Evolutionary conservation across 2,329 filamentous ascomycete species (phyloP).

Genomic region (Rhexocercosporidium sp.): DNA sequence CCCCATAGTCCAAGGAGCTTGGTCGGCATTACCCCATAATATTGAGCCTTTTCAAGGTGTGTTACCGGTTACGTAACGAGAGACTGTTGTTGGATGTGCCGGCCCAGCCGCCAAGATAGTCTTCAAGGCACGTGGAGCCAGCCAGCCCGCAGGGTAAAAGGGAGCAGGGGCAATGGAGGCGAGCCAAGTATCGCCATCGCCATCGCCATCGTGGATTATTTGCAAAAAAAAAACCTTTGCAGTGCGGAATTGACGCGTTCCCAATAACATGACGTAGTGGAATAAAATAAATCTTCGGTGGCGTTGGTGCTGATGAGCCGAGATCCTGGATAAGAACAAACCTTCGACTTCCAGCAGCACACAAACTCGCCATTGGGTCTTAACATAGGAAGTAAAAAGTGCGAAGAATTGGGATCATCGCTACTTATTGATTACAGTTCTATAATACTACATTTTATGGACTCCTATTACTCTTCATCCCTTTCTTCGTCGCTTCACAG

Average conservation of each 20-base stretch:
- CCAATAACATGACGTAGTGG: background rate
- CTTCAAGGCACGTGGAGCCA: slow-evolving; percentile 4
- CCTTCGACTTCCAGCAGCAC: background rate
- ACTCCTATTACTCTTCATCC: slow-evolving; percentile 18
- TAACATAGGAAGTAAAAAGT: background rate
- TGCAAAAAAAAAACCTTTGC: too few relatives aligned
- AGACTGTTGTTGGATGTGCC: background rate
- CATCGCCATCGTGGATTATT: background rate
- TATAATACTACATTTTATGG: slow-evolving; percentile 7
- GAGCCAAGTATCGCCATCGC: background rate
- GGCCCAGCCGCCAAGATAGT: background rate
- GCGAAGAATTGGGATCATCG: background rate
- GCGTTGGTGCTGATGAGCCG: background rate
- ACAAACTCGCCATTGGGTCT: background rate
- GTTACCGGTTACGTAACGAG: background rate
- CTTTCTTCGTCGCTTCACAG: slow-evolving; percentile 36
- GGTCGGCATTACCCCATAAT: slow-evolving; percentile 14
- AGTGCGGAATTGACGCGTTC: too few relatives aligned
- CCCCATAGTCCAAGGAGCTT: slow-evolving; percentile 7
- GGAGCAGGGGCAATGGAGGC: background rate
- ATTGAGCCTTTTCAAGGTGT: background rate
- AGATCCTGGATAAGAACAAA: background rate
- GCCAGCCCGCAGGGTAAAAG: too few relatives aligned
- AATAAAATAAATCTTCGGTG: background rate
- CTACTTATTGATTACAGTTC: slow-evolving; percentile 11